Evolutionary conservation across 257 asterid species (phyloP).

Genomic region (Solanum etuberosum): DNA sequence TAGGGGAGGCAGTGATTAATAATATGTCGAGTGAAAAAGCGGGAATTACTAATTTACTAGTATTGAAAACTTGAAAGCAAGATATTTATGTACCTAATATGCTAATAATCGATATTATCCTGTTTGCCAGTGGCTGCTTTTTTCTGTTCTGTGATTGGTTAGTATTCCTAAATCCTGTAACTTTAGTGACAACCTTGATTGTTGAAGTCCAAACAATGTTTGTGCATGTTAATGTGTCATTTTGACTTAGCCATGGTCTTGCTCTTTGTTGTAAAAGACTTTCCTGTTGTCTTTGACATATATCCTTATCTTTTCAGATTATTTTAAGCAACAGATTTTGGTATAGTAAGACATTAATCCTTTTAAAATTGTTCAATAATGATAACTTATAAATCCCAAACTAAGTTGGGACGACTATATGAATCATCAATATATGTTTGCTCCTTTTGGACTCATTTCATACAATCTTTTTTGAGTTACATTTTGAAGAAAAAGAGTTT

Average conservation of each 20-base stretch:
- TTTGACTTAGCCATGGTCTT: not conserved
- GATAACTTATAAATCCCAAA: not conserved
- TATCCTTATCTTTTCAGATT: not conserved
- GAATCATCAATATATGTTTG: not conserved
- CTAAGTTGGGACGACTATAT: not conserved
- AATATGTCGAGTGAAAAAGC: not conserved
- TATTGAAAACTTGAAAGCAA: not conserved
- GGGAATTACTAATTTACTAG: not conserved
- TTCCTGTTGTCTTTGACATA: not conserved
- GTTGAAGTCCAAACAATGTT: not conserved
- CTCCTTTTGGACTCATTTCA: not conserved
- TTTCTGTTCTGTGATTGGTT: not conserved
- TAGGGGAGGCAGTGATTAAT: not conserved
- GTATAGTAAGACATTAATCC: not conserved
- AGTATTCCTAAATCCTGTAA: not conserved
- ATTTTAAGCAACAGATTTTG: not conserved
- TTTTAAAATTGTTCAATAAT: not conserved
- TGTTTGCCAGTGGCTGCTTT: not conserved
- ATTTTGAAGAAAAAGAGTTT: not conserved
- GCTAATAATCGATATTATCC: not conserved
- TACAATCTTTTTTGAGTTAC: not conserved
- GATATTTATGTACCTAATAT: not conserved
- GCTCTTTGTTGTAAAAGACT: not conserved
- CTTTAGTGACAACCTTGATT: not conserved
- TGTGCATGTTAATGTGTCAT: not conserved